Percentiles rank a stretch among this genome's conserved stretches.
These are phyloP conservation scores for Carex parvula DNA, from an alignment of 176 grass and related monocot species.

Conservation along the genomic window DNA sequence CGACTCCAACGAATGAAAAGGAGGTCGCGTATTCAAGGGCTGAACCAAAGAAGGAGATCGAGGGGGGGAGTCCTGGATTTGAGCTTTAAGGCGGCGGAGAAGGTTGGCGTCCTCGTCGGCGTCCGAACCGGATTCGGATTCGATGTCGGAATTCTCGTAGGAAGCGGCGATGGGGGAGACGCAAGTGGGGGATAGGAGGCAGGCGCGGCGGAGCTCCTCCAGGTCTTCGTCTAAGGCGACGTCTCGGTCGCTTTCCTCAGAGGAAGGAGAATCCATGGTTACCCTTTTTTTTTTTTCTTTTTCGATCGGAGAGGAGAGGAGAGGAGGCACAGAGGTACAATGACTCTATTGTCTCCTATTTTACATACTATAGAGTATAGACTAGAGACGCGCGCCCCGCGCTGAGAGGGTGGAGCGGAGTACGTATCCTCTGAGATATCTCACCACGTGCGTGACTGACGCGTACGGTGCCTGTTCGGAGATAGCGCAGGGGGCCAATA, in stretches of 20 bases:
- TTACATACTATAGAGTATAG: not conserved
- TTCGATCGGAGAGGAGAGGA: not conserved
- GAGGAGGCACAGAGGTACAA: not conserved
- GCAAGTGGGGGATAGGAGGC: constrained; percentile 44
- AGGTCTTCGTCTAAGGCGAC: constrained; percentile 55
- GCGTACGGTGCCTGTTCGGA: no score
- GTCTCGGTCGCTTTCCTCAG: constrained; percentile 50
- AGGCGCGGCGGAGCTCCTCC: constrained; percentile 55
- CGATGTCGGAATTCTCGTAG: constrained; percentile 14
- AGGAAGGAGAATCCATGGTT: constrained; percentile 45
- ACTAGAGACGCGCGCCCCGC: not conserved
- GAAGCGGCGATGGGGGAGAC: constrained; percentile 13
- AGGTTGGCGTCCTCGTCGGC: constrained; percentile 43
- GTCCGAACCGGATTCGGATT: constrained; percentile 33
- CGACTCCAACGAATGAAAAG: constrained; percentile 31
- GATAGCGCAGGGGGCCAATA: no score
- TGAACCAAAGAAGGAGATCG: constrained; percentile 18
- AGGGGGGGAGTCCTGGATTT: constrained; percentile 30
- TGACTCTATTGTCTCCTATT: no score
- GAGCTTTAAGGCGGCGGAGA: constrained; percentile 57
- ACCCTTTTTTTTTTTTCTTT: no score
- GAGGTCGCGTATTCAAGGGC: constrained; percentile 21
- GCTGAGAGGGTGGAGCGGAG: not conserved
- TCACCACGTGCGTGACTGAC: no score
- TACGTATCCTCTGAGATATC: no score